These are phyloP conservation scores for Acorus calamus DNA, from an alignment of 106 monocot species.

Conservation along the genomic window DNA sequence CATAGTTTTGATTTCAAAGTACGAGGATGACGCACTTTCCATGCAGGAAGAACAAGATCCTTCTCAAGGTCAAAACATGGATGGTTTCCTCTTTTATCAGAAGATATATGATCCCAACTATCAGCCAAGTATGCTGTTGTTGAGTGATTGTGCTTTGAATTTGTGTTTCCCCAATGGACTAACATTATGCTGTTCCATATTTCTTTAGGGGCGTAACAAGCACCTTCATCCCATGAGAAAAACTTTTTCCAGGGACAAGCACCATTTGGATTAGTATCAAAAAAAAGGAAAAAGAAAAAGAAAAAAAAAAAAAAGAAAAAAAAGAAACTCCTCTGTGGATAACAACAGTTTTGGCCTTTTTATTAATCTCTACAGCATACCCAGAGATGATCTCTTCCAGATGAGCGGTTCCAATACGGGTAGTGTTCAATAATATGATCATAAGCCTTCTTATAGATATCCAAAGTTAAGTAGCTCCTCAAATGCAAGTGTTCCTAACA, in stretches of 20 bases:
- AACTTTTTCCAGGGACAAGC: constrained; percentile 28
- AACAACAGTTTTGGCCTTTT: too few relatives aligned
- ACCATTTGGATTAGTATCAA: constrained; percentile 2
- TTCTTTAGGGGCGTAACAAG: constrained; percentile 95
- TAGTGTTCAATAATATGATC: constrained; percentile 70
- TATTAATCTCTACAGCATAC: constrained; percentile 25
- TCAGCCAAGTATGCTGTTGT: constrained; percentile 88
- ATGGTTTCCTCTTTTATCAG: constrained; percentile 64
- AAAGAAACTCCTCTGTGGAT: background rate
- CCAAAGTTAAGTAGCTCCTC: constrained; percentile 60
- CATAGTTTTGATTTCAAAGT: constrained; percentile 59
- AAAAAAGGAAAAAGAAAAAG: background rate
- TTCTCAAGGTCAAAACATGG: constrained; percentile 90
- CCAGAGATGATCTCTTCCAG: constrained; percentile 96
- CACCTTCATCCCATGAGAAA: constrained; percentile 99
- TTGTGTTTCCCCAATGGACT: constrained; percentile 99
- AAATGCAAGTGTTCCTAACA: constrained; percentile 43
- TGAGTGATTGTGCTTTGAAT: constrained; percentile 82
- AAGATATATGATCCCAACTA: constrained; percentile 67
- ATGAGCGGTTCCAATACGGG: constrained; percentile 87
- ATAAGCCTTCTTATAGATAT: constrained; percentile 76
- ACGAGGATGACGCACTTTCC: constrained; percentile 65
- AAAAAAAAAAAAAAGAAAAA: too few relatives aligned
- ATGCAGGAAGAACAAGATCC: constrained; percentile 94
- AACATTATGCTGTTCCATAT: constrained; percentile 98